A percentile compares a stretch with the other conserved stretches of the same genome.
phyloP scores from a whole-genome alignment of 148 eudicot species.

The Rhododendron williamsianum region DNA sequence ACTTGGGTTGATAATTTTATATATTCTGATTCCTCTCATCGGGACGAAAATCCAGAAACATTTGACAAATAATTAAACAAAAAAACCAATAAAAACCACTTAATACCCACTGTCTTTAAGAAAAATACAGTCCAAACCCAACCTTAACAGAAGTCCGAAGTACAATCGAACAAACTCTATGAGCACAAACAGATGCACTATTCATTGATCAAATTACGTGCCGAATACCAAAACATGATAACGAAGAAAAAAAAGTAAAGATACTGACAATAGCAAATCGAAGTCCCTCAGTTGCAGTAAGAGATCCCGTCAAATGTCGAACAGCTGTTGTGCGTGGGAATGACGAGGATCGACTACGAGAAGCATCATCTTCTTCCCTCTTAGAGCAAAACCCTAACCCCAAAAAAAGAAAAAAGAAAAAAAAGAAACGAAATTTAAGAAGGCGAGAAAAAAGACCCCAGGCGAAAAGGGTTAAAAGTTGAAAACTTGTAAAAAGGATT shows the following conservation, averaged over 20 bases:
- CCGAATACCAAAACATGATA: background rate
- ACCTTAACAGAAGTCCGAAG: background rate
- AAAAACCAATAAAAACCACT: too few species aligned
- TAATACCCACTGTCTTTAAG: too few species aligned
- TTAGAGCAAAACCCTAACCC: slow-evolving; percentile 28
- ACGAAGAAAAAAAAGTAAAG: background rate
- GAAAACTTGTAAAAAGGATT: background rate
- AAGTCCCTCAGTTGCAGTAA: slow-evolving; percentile 59
- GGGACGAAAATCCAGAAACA: too few species aligned
- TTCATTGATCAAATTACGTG: background rate
- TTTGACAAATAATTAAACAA: too few species aligned
- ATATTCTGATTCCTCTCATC: too few species aligned
- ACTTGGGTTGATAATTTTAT: too few species aligned
- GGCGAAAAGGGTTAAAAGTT: background rate
- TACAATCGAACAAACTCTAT: background rate
- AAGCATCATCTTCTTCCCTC: slow-evolving; percentile 17
- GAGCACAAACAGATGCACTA: background rate
- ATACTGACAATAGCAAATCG: slow-evolving; percentile 72
- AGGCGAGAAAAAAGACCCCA: background rate
- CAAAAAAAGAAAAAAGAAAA: background rate
- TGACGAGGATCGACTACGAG: slow-evolving; percentile 9
- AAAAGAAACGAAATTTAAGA: background rate
- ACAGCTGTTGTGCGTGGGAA: slow-evolving; percentile 55
- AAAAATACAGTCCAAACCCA: too few species aligned
- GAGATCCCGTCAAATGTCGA: slow-evolving; percentile 62